Evolutionary conservation across 2,329 filamentous ascomycete genomes (phyloP).

Genomic region (Fusarium agapanthi): DNA sequence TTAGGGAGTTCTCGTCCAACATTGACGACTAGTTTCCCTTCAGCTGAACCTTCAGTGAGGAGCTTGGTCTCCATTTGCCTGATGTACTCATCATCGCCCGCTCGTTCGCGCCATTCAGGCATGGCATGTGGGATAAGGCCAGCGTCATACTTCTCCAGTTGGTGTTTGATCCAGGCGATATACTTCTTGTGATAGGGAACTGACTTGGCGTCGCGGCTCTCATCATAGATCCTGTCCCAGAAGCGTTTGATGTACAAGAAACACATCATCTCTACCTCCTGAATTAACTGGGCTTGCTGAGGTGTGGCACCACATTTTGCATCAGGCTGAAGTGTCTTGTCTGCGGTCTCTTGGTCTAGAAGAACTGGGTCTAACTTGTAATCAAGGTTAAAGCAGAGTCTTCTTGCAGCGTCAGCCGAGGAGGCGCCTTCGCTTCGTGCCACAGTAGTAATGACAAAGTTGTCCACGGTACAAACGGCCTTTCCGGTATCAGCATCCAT

Average conservation of each 20-base stretch:
- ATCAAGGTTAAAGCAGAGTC: slow-evolving; percentile 4
- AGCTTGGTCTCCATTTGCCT: not conserved
- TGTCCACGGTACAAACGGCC: not conserved
- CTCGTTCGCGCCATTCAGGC: not conserved
- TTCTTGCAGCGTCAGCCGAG: not conserved
- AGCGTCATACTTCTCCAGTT: not conserved
- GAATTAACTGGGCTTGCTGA: not conserved
- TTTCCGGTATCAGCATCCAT: not conserved
- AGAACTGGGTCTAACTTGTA: not conserved
- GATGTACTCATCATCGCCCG: not conserved
- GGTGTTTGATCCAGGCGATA: slow-evolving; percentile 1
- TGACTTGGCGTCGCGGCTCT: not conserved
- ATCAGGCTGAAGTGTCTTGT: not conserved
- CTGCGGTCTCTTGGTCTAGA: not conserved
- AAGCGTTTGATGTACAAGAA: slow-evolving; percentile 6
- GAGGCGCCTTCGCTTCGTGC: not conserved
- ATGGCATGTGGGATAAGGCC: not conserved
- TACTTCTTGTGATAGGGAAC: slow-evolving; percentile 1
- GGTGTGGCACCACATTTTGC: not conserved
- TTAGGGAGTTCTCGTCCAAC: not conserved
- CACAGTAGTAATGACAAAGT: not conserved
- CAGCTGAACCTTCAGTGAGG: not conserved
- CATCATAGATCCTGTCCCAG: not conserved
- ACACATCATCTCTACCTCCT: slow-evolving; percentile 6
- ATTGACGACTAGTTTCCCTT: slow-evolving; percentile 1